Conservation (phyloP, 2,329 filamentous ascomycete genomes). For the Aspergillus sergii region DNA sequence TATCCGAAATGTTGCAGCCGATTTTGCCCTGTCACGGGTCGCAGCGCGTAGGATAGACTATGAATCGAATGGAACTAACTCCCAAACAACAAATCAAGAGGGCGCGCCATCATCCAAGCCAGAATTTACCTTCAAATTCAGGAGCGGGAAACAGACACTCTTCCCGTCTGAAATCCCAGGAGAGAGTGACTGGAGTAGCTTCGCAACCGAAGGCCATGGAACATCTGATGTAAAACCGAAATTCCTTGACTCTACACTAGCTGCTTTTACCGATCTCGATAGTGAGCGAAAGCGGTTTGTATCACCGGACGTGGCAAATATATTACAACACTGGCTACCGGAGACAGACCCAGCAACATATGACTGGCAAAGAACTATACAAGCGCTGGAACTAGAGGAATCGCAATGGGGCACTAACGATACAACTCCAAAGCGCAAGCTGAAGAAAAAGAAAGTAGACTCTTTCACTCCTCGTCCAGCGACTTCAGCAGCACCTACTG, state of each 20-base stretch:
- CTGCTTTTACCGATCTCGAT: constrained; percentile 34
- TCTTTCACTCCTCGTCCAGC: constrained; percentile 21
- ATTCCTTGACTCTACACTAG: constrained; percentile 24
- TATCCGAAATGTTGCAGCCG: constrained; percentile 38
- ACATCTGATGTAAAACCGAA: not conserved
- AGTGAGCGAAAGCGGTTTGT: constrained; percentile 15
- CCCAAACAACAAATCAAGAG: not conserved
- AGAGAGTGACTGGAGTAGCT: not conserved
- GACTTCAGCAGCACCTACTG: constrained; percentile 28
- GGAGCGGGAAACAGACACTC: not conserved
- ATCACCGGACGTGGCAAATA: constrained; percentile 27
- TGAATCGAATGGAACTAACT: not conserved
- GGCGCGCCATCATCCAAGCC: not conserved
- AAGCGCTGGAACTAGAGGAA: constrained; percentile 24
- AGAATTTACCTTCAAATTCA: too few relatives aligned
- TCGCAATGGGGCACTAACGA: constrained; percentile 17
- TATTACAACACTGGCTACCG: constrained; percentile 41
- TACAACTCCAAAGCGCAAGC: constrained; percentile 24
- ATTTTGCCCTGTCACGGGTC: constrained; percentile 41
- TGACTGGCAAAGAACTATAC: constrained; percentile 33
- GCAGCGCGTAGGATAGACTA: constrained; percentile 18
- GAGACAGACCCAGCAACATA: constrained; percentile 37
- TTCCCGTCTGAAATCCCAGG: not conserved
- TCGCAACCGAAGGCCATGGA: not conserved
- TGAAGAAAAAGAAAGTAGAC: constrained; percentile 30